Conservation (phyloP, 2,329 filamentous ascomycete species). For the Falciphora oryzae region DNA sequence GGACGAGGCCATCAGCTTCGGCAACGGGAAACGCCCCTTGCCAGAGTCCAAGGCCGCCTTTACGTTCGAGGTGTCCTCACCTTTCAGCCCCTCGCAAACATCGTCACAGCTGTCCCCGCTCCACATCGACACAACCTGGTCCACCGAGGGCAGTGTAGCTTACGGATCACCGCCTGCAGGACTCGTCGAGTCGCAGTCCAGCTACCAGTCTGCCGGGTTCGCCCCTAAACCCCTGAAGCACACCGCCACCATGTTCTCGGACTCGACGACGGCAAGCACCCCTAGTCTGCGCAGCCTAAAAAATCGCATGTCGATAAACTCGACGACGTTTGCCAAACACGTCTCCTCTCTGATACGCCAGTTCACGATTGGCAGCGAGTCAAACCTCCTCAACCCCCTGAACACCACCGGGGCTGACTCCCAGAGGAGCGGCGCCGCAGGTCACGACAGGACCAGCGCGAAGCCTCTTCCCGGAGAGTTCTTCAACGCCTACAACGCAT, state of each 20-base stretch:
- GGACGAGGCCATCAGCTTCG: conserved; percentile 3
- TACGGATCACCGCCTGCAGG: conserved; percentile 1
- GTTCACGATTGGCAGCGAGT: conserved; percentile 20
- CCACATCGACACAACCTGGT: conserved; percentile 2
- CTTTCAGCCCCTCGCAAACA: neutral
- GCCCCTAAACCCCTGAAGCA: conserved; percentile 6
- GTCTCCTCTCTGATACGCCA: conserved; percentile 20
- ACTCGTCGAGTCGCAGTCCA: neutral
- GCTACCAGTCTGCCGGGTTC: neutral
- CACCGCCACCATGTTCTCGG: conserved; percentile 14
- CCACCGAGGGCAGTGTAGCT: neutral
- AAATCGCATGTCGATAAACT: conserved; percentile 28
- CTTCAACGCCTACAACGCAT: conserved; percentile 25
- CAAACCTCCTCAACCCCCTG: conserved; percentile 11
- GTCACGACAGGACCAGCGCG: conserved; percentile 20
- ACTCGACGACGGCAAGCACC: conserved; percentile 20
- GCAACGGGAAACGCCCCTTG: neutral
- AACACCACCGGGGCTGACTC: neutral
- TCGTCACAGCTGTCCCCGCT: conserved; percentile 1
- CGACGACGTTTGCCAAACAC: conserved; percentile 22
- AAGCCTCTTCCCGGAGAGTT: conserved; percentile 43
- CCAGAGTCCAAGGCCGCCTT: neutral
- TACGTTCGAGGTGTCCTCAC: conserved; percentile 1
- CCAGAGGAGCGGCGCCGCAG: conserved; percentile 8
- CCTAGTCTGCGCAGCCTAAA: conserved; percentile 26